These are phyloP conservation scores for Pilaira anomala DNA, from an alignment of 192 early-diverging fungal genomes.

Conservation along the genomic window DNA sequence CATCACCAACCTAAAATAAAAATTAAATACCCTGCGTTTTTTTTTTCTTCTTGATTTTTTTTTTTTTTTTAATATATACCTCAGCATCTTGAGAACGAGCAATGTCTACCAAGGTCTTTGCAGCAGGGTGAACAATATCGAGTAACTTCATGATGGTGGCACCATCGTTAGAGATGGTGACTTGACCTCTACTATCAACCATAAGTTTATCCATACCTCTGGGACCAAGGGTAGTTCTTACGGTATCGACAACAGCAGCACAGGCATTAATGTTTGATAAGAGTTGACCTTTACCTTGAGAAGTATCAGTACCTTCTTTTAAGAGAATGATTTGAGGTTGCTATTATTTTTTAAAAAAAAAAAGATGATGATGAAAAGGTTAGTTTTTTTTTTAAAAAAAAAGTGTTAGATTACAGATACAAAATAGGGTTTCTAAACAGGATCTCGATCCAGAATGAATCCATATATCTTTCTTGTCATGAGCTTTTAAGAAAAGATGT, in stretches of 20 bases:
- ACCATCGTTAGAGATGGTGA: constrained; percentile 98
- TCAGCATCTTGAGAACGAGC: constrained; percentile 98
- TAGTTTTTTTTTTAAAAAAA: no score
- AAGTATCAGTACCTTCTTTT: constrained; percentile 97
- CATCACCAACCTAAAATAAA: constrained; percentile 79
- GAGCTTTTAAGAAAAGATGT: no score
- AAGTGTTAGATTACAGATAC: no score
- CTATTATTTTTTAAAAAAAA: no score
- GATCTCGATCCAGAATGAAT: no score
- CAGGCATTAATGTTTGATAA: constrained; percentile 98
- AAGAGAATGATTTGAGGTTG: constrained; percentile 99
- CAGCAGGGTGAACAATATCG: constrained; percentile 98
- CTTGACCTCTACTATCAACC: constrained; percentile 83
- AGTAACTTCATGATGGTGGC: constrained; percentile 97
- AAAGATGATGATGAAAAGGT: no score
- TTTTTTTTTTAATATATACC: constrained; percentile 35
- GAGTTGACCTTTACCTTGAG: constrained; percentile 96
- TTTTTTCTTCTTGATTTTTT: background rate
- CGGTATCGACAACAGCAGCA: constrained; percentile 89
- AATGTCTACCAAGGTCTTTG: constrained; percentile 97
- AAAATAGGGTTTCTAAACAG: no score
- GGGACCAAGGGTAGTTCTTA: constrained; percentile 95
- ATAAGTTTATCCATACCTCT: constrained; percentile 99
- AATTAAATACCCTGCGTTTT: background rate
- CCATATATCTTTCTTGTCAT: no score